Conservation (phyloP, 345 rosid species). For the Gossypium australe region DNA sequence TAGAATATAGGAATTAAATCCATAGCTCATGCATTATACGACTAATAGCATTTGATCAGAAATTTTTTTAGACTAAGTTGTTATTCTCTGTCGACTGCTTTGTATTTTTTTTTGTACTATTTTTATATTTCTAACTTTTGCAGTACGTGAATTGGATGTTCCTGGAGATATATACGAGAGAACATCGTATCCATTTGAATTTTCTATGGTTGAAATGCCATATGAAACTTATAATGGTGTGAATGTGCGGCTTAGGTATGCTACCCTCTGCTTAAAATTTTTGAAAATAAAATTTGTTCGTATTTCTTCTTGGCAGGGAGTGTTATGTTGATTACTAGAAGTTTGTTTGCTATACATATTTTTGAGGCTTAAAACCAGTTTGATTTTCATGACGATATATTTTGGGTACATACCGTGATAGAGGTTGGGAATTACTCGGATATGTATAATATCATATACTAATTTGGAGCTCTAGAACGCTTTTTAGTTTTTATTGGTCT, state of each 20-base stretch:
- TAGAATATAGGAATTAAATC: too few relatives aligned
- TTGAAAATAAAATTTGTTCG: not conserved
- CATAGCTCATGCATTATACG: too few relatives aligned
- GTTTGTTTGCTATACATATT: not conserved
- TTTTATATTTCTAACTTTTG: conserved; percentile 16
- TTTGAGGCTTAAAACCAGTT: not conserved
- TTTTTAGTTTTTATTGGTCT: not conserved
- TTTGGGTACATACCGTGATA: not conserved
- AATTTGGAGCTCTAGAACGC: not conserved
- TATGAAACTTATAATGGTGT: conserved; percentile 89
- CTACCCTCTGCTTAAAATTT: not conserved
- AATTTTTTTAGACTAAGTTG: not conserved
- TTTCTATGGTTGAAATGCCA: conserved; percentile 93
- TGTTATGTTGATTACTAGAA: not conserved
- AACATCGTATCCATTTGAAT: conserved; percentile 84
- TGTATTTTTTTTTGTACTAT: conserved; percentile 8
- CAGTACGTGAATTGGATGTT: conserved; percentile 95
- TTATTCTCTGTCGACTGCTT: not conserved
- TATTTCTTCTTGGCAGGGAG: not conserved
- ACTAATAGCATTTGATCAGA: too few relatives aligned
- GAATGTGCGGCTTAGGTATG: conserved; percentile 91
- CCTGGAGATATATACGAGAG: conserved; percentile 93
- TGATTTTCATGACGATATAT: not conserved
- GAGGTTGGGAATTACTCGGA: not conserved
- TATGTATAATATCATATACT: not conserved